Percentiles rank a stretch among this genome's conserved stretches.
Conservation (phyloP, 306 rosid genomes). For the Urtica urens region DNA sequence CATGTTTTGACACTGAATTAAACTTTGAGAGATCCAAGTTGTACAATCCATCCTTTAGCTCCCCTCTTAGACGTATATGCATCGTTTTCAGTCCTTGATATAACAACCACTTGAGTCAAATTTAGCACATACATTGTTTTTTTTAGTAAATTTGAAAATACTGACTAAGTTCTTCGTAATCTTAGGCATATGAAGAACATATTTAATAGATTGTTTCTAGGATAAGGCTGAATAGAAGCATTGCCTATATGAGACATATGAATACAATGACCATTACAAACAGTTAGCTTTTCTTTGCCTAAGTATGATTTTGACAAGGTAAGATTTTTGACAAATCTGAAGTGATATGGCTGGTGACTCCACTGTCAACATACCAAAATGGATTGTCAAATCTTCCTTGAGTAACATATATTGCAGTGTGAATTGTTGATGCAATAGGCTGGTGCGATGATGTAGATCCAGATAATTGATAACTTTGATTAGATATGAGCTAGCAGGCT, state of each 20-base stretch:
- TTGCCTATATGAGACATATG: not conserved
- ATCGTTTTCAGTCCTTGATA: not conserved
- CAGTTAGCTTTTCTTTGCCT: not conserved
- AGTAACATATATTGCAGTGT: not conserved
- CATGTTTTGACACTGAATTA: no score
- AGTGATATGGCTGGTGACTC: not conserved
- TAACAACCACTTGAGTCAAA: not conserved
- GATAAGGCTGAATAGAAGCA: not conserved
- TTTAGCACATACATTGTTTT: not conserved
- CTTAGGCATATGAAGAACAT: not conserved
- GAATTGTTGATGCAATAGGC: not conserved
- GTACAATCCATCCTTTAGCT: not conserved
- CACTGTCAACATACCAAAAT: not conserved
- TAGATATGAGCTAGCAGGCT: no score
- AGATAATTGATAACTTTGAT: no score
- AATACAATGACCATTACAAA: not conserved
- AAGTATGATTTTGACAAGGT: not conserved
- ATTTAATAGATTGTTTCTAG: not conserved
- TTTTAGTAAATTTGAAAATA: not conserved
- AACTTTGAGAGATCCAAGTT: no score
- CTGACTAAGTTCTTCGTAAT: not conserved
- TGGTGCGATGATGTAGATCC: not conserved
- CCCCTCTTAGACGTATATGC: not conserved
- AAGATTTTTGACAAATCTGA: not conserved
- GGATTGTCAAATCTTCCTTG: not conserved